A percentile compares a stretch with the other conserved stretches of the same genome.
phyloP scores from a whole-genome alignment of 140 eudicot species.

The Senecio squalidus region DNA sequence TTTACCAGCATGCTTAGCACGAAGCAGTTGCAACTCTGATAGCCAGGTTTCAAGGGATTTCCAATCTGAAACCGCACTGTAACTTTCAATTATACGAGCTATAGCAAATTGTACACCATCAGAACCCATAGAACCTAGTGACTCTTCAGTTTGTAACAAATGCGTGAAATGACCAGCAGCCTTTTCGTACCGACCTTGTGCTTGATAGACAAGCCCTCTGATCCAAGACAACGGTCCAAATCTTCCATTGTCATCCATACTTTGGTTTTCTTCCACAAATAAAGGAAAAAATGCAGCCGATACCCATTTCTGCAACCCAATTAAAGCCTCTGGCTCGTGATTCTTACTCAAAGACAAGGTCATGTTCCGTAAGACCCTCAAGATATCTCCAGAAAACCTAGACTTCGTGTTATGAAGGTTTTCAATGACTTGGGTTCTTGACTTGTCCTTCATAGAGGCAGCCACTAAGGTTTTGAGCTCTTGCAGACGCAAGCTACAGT shows the following conservation, averaged over 20 bases:
- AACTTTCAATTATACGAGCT: conserved; percentile 80
- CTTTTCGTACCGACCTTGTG: conserved; percentile 86
- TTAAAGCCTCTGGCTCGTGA: conserved; percentile 71
- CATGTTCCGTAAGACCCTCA: conserved; percentile 63
- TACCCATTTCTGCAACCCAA: conserved; percentile 90
- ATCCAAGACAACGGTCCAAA: conserved; percentile 73
- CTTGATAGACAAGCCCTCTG: conserved; percentile 88
- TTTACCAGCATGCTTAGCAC: conserved; percentile 90
- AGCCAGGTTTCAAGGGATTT: conserved; percentile 93
- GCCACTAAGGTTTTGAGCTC: conserved; percentile 64
- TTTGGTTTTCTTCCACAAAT: conserved; percentile 59
- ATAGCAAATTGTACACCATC: conserved; percentile 90
- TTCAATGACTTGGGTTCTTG: conserved; percentile 59
- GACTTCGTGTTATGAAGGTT: conserved; percentile 47
- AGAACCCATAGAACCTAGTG: conserved; percentile 77
- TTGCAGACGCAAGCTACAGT: conserved; percentile 70
- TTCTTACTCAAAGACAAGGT: conserved; percentile 77
- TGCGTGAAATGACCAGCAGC: conserved; percentile 93
- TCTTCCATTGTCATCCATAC: conserved; percentile 24
- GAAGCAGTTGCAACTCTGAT: conserved; percentile 82
- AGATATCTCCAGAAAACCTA: conserved; percentile 59
- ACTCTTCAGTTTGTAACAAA: conserved; percentile 80
- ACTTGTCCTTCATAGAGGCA: conserved; percentile 55
- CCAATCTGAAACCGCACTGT: conserved; percentile 91
- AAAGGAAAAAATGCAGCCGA: conserved; percentile 58